Percentiles rank a stretch among this genome's conserved stretches.
phyloP scores from a whole-genome alignment of 1,284 basidiomycete species.

The Lentinula novae-zelandiae region DNA sequence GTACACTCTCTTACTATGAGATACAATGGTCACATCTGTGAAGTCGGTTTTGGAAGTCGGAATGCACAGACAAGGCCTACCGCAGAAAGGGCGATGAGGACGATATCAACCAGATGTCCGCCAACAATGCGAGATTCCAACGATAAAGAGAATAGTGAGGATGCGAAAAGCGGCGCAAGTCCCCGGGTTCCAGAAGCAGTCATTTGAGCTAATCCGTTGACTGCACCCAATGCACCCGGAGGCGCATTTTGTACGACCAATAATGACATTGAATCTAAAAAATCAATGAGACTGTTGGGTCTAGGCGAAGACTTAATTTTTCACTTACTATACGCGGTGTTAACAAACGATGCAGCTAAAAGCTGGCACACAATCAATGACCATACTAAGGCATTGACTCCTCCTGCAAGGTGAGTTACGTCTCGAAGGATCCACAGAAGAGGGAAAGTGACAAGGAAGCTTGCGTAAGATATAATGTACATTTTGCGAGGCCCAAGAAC shows the following conservation, averaged over 20 bases:
- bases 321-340: conserved; percentile 12
- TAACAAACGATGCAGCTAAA: conserved; percentile 1
- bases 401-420: conserved; percentile 1
- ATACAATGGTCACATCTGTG: neutral
- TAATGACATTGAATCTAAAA: conserved; percentile 6
- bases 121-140: conserved; percentile 2
- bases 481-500: conserved; percentile 13
- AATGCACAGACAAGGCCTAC: conserved; percentile 3
- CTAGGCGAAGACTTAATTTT: neutral
- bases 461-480: conserved; percentile 9
- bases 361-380: conserved; percentile 11
- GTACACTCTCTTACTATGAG: neutral
- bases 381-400: conserved; percentile 8
- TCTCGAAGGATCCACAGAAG: conserved; percentile 9
- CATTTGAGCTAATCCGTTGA: conserved; percentile 21
- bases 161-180: conserved; percentile 10
- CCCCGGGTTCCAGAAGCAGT: conserved; percentile 13
- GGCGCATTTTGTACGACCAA: conserved; percentile 12
- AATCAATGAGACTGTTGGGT: neutral
- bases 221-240: conserved; percentile 17
- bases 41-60: conserved; percentile 3
- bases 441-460: conserved; percentile 3
- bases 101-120: conserved; percentile 10
- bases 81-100: conserved; percentile 1
- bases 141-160: conserved; percentile 13